These are phyloP conservation scores for Beauveria bassiana DNA, from an alignment of 2,329 filamentous ascomycete genomes.

Conservation along the genomic window DNA sequence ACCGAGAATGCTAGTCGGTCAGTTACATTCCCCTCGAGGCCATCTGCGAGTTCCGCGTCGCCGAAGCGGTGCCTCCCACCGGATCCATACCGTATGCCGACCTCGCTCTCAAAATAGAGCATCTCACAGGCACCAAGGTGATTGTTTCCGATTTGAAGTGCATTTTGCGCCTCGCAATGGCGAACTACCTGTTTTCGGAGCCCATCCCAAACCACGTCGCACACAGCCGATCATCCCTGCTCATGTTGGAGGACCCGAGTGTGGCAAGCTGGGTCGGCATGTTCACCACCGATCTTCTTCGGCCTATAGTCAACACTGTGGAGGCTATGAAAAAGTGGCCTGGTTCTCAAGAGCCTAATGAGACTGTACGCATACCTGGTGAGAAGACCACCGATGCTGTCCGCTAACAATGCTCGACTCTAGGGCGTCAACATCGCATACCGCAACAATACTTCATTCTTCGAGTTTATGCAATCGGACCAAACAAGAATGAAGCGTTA, in stretches of 20 bases:
- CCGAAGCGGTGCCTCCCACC: slow-evolving; percentile 20
- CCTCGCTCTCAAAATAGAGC: slow-evolving; percentile 21
- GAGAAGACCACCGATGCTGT: neutral
- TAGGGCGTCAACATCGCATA: slow-evolving; percentile 22
- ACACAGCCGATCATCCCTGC: slow-evolving; percentile 28
- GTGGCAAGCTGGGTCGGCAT: slow-evolving; percentile 25
- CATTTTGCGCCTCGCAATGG: slow-evolving; percentile 31
- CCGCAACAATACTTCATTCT: slow-evolving; percentile 19
- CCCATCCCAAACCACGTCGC: slow-evolving; percentile 28
- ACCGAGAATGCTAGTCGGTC: slow-evolving; percentile 14
- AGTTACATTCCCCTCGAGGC: slow-evolving; percentile 23
- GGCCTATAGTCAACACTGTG: slow-evolving; percentile 23
- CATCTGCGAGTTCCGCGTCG: slow-evolving; percentile 24
- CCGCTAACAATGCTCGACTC: neutral
- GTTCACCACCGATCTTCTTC: slow-evolving; percentile 24
- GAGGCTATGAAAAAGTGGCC: slow-evolving; percentile 30
- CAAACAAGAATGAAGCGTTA: slow-evolving; percentile 20
- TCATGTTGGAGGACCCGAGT: slow-evolving; percentile 22
- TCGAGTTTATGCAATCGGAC: slow-evolving; percentile 22
- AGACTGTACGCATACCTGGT: slow-evolving; percentile 19
- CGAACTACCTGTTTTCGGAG: slow-evolving; percentile 33
- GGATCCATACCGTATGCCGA: slow-evolving; percentile 22
- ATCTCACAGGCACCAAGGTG: slow-evolving; percentile 30
- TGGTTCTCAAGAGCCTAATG: slow-evolving; percentile 24
- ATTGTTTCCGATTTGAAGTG: slow-evolving; percentile 24